A percentile compares a stretch with the other conserved stretches of the same genome.
phyloP scores from a whole-genome alignment of 2,329 filamentous ascomycete species.

The Beauveria brongniartii region DNA sequence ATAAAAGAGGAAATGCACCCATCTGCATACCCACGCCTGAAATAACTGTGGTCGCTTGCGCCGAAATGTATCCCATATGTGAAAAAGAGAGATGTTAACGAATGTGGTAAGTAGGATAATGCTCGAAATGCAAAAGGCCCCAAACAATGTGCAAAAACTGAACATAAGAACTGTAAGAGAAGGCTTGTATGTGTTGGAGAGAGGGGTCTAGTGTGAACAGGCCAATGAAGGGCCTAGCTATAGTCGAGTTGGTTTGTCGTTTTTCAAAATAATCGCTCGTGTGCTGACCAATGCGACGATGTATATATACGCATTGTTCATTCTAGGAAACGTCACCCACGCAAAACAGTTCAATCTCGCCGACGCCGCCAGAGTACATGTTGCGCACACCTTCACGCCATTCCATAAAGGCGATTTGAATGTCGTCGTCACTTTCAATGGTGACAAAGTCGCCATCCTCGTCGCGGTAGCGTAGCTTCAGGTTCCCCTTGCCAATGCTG shows the following conservation, averaged over 20 bases:
- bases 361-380: slow-evolving; percentile 60
- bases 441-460: slow-evolving; percentile 89
- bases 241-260: background rate
- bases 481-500: slow-evolving; percentile 71
- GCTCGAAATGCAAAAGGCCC: background rate
- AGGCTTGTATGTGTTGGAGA: background rate
- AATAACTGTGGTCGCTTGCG: slow-evolving; percentile 6
- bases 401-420: slow-evolving; percentile 89
- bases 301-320: background rate
- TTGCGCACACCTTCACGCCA: slow-evolving; percentile 67
- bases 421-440: slow-evolving; percentile 92
- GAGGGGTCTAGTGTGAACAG: background rate
- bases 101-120: slow-evolving; percentile 9
- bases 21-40: slow-evolving; percentile 5
- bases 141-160: background rate
- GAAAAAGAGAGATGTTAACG: slow-evolving; percentile 10
- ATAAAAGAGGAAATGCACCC: slow-evolving; percentile 13
- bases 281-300: background rate
- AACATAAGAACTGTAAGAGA: background rate
- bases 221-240: background rate
- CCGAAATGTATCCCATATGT: slow-evolving; percentile 10
- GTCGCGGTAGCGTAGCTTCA: slow-evolving; percentile 85
- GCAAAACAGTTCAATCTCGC: slow-evolving; percentile 86
- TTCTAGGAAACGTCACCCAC: slow-evolving; percentile 38
- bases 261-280: background rate